Evolutionary conservation across 805 yeast species (phyloP).

Genomic region (Peterozyma xylosa): DNA sequence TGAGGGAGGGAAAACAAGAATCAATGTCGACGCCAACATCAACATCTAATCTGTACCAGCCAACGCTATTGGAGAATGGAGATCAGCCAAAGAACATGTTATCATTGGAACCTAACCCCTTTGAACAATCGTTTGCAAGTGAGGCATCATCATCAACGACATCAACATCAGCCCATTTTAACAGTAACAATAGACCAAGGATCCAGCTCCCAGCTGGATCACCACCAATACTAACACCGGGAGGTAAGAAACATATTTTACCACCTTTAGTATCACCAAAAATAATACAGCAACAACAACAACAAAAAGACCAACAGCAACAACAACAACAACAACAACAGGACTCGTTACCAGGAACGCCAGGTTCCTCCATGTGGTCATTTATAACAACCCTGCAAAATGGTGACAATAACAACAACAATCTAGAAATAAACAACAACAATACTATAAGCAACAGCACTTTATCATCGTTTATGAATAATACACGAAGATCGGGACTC

Average conservation of each 20-base stretch:
- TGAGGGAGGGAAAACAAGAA: too few species aligned
- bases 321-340: conserved; percentile 6
- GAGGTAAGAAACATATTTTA: conserved; percentile 38
- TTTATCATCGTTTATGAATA: conserved; percentile 14
- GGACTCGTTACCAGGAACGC: conserved; percentile 9
- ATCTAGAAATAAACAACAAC: conserved; percentile 12
- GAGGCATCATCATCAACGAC: conserved; percentile 17
- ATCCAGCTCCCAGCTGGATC: conserved; percentile 16
- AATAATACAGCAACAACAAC: conserved; percentile 4
- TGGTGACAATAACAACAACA: conserved; percentile 4
- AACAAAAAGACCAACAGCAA: conserved; percentile 7
- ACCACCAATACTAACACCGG: conserved; percentile 47
- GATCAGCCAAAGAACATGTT: conserved; percentile 1
- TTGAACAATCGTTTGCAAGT: conserved; percentile 87
- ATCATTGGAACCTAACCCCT: conserved; percentile 81
- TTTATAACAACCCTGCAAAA: conserved; percentile 2
- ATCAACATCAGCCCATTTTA: conserved; percentile 1
- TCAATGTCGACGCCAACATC: too few species aligned
- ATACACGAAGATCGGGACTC: conserved; percentile 44
- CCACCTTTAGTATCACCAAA: conserved; percentile 32
- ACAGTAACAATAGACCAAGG: conserved; percentile 23
- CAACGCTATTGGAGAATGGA: too few species aligned
- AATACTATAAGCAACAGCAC: conserved; percentile 13
- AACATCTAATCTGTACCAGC: too few species aligned
- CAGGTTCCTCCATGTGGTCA: conserved; percentile 7